Conservation (phyloP, 2,329 filamentous ascomycete species). For the Coniochaeta pulveracea region DNA sequence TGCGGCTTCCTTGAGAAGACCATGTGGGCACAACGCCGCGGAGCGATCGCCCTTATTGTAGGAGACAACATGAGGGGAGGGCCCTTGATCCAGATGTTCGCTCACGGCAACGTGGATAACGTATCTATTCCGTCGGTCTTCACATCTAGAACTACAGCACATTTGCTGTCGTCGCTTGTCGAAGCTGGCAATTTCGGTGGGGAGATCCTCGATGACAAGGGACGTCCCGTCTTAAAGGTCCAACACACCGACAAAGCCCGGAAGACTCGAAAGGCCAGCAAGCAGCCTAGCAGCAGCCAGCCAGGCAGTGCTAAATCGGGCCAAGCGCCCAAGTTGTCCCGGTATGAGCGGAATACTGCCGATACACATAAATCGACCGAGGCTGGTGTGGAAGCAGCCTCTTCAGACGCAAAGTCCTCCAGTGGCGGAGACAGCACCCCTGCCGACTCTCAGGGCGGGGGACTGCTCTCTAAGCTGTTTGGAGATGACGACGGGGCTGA, state of each 20-base stretch:
- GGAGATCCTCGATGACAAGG: slow-evolving; percentile 47
- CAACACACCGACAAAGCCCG: slow-evolving; percentile 32
- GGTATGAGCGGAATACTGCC: too few relatives aligned
- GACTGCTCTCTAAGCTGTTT: slow-evolving; percentile 39
- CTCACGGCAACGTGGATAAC: slow-evolving; percentile 90
- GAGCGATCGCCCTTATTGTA: slow-evolving; percentile 81
- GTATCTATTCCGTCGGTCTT: slow-evolving; percentile 91
- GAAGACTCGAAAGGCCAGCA: slow-evolving; percentile 14
- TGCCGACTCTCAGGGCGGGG: slow-evolving; percentile 10
- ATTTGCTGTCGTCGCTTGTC: slow-evolving; percentile 79
- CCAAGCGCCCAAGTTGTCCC: slow-evolving; percentile 6
- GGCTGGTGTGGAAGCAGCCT: too few relatives aligned
- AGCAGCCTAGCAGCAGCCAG: slow-evolving; percentile 54
- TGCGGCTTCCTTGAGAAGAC: slow-evolving; percentile 96
- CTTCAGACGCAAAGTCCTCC: slow-evolving; percentile 2
- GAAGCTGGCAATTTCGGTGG: slow-evolving; percentile 56
- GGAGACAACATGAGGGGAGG: slow-evolving; percentile 87
- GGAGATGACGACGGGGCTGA: slow-evolving; percentile 28
- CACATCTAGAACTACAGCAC: slow-evolving; percentile 88
- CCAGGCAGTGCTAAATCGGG: slow-evolving; percentile 64
- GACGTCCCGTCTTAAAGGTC: slow-evolving; percentile 41
- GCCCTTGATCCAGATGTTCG: slow-evolving; percentile 92
- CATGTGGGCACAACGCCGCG: slow-evolving; percentile 89
- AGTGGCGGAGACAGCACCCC: slow-evolving; percentile 5
- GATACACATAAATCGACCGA: too few relatives aligned